Base-by-base conservation (phyloP, 345 rosid genomes). In the Pugionium cornutum region DNA sequence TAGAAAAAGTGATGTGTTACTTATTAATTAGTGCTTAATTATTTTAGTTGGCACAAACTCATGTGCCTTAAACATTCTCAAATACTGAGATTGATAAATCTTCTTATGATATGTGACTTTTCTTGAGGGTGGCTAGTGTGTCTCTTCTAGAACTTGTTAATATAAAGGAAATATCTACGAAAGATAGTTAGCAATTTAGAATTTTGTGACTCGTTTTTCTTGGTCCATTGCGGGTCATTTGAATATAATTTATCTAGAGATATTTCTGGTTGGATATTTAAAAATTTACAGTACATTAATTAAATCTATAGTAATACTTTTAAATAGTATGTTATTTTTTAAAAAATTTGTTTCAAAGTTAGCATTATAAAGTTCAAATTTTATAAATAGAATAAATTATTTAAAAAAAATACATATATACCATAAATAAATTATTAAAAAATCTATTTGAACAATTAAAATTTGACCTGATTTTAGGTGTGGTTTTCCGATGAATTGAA, bases 161-260 rank as follows among this genome's bases (percentile, higher is more conserved):
- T 7, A 8, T 18, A 10, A 10, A 44, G 18, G 11, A 43, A 35
- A 35, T 27, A 35, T 44, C 53, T 25, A 37, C 32, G 25, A 8
- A 69, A 9, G 25, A 1, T 53, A 1, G 48, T 53, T 53, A 62
- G 36, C 56, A 70, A 53, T 53, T 60, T 52, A 10, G 54, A 60
- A 4, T 34, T 27, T 59, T 50, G 28, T 4, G 9, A 61, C 34
- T 54, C 2, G 7, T 53, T 60, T 52, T 1, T 34, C 10, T 51
- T 70, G 56, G 68, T 62, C 75, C 49, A 36, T 45, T 29, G 55
- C 62, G 46, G 18, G 67, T 60, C 40, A 9, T 11, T 42, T 41
- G 32, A 42, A 59, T 39, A 27, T 33, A 10, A 4, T 55, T 56
- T 28, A 1, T 34, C 44, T 27, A 53, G 35, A 44, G 4, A 42